These are phyloP conservation scores for Phaffomyces antillensis DNA, from an alignment of 805 yeast genomes.

Conservation along the genomic window DNA sequence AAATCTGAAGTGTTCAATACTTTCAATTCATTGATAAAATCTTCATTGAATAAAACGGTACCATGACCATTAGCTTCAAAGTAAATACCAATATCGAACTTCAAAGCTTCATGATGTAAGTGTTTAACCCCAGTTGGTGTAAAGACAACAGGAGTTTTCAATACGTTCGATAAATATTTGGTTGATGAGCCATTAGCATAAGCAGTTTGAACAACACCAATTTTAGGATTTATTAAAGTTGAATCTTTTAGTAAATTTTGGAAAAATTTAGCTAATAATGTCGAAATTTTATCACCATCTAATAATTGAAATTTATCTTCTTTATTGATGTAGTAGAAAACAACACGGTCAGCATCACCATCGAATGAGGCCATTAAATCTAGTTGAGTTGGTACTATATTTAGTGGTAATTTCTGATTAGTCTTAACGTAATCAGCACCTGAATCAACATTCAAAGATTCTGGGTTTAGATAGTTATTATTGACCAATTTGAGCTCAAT, in stretches of 20 bases:
- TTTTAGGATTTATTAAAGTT: conserved; percentile 26
- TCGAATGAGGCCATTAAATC: conserved; percentile 78
- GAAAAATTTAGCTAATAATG: conserved; percentile 69
- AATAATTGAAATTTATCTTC: conserved; percentile 43
- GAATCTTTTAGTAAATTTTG: conserved; percentile 43
- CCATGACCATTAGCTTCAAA: conserved; percentile 99
- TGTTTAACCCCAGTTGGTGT: conserved; percentile 97
- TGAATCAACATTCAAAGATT: conserved; percentile 63
- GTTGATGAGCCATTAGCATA: conserved; percentile 96
- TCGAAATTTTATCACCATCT: conserved; percentile 93
- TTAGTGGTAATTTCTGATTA: conserved; percentile 68
- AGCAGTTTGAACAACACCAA: conserved; percentile 95
- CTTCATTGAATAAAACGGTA: conserved; percentile 73
- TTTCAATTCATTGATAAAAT: conserved; percentile 34
- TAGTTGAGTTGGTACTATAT: conserved; percentile 38
- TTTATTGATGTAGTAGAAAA: conserved; percentile 56
- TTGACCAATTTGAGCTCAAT: conserved; percentile 47
- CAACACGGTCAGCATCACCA: conserved; percentile 95
- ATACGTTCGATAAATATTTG: conserved; percentile 47
- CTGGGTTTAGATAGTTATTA: conserved; percentile 45
- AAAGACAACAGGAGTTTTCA: conserved; percentile 74
- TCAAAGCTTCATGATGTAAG: conserved; percentile 82
- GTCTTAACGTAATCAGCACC: conserved; percentile 97
- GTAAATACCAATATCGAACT: conserved; percentile 86
- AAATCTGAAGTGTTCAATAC: conserved; percentile 25